These are phyloP conservation scores for Ophiocordyceps sinensis DNA, from an alignment of 2,329 filamentous ascomycete species.

Conservation along the genomic window DNA sequence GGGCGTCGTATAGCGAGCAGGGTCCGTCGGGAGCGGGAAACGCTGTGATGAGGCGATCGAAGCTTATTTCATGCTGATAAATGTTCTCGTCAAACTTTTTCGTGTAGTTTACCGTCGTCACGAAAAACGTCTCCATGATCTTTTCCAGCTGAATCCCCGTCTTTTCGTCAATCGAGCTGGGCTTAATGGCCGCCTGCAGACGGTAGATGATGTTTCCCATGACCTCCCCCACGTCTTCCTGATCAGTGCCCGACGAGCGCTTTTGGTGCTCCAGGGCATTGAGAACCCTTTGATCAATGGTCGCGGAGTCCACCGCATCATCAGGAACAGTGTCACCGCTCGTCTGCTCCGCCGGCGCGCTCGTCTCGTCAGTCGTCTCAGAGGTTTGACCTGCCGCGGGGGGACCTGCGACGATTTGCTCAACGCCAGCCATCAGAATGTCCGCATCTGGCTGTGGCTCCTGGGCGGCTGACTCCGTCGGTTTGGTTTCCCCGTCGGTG, in stretches of 20 bases:
- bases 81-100: constrained; percentile 31
- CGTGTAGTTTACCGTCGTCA: constrained; percentile 45
- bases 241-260: constrained; percentile 41
- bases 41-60: constrained; percentile 49
- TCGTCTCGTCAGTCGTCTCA: background rate
- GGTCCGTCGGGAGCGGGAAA: constrained; percentile 34
- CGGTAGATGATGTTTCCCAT: constrained; percentile 86
- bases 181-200: constrained; percentile 73
- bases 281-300: constrained; percentile 30
- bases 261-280: constrained; percentile 30
- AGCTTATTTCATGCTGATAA: constrained; percentile 30
- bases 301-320: constrained; percentile 17
- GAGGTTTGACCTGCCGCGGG: constrained; percentile 5
- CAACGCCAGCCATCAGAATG: constrained; percentile 1
- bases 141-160: constrained; percentile 68
- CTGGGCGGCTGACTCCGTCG: constrained; percentile 3
- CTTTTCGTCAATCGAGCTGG: constrained; percentile 44
- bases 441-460: constrained; percentile 3
- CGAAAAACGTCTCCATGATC: constrained; percentile 58
- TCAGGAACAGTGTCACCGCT: constrained; percentile 14
- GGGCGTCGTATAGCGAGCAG: constrained; percentile 64
- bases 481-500: constrained; percentile 8
- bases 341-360: background rate
- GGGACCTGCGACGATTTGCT: background rate
- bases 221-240: constrained; percentile 94